Percentiles rank a stretch among this genome's conserved stretches.
These are phyloP conservation scores for Fusarium verrucosum DNA, from an alignment of 2,329 filamentous ascomycete genomes.

Conservation along the genomic window DNA sequence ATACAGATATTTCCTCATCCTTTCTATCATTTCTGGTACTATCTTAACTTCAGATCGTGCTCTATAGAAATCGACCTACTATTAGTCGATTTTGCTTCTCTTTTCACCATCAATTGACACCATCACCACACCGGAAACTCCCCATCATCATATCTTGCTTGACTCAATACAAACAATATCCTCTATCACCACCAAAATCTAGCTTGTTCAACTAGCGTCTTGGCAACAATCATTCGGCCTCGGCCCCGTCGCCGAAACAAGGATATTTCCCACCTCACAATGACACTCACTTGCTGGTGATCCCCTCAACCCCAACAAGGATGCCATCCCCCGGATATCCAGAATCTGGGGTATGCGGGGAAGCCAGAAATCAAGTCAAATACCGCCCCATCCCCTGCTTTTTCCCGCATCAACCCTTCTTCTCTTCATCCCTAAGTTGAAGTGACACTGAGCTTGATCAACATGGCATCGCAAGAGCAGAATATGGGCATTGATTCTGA, in stretches of 20 bases:
- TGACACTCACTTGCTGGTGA: conserved; percentile 19
- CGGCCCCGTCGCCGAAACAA: conserved; percentile 30
- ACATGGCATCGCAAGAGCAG: conserved; percentile 17
- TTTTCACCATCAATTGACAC: neutral
- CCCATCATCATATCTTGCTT: neutral
- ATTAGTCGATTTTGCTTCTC: neutral
- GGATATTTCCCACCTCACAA: neutral
- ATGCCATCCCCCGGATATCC: conserved; percentile 17
- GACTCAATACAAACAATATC: neutral
- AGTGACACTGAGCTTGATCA: neutral
- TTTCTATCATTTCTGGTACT: too few relatives aligned
- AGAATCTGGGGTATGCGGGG: conserved; percentile 37
- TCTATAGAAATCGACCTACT: too few relatives aligned
- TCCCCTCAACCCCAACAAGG: conserved; percentile 20
- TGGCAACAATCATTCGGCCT: conserved; percentile 23
- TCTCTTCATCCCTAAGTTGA: neutral
- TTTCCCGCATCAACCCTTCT: neutral
- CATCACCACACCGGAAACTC: neutral
- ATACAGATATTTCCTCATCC: too few relatives aligned
- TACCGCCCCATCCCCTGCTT: conserved; percentile 18
- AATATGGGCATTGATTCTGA: conserved; percentile 25
- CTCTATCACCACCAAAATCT: neutral
- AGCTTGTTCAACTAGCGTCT: conserved; percentile 3
- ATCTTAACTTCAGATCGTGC: neutral
- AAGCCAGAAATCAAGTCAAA: conserved; percentile 16